Base-by-base conservation (phyloP, 495 filamentous ascomycete species). In the Gamarada debralockiae region DNA sequence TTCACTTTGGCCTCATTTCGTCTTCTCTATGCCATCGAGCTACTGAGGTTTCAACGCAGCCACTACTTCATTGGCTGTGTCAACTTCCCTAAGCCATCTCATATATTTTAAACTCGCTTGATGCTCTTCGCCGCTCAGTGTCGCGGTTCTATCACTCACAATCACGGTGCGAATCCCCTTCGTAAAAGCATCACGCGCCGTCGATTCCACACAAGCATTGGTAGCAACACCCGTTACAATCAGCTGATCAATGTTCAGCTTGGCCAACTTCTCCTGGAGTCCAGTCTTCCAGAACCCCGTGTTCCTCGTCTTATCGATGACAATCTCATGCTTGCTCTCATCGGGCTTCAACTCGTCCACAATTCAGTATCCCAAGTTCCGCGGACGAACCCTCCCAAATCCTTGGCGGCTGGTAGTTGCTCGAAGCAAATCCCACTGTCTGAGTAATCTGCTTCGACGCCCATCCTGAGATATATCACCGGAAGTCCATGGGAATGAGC, bases 131-230 rank as follows among this genome's bases (percentile, higher is more conserved):
- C n/a, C n/a, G n/a, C n/a, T n/a, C n/a, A n/a, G n/a, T n/a, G 58
- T 55, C 47, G 33, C 60, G 18, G 58, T 60, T 27, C 53, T 58
- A 52, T 63, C 60, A 46, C 53, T 55, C 40, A 63, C 58, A n/a
- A 58, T 63, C 42, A 47, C 51, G 43, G 51, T 53, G 17, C 25
- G 31, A 43, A 60, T 61, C 48, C 48, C 58, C 33, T 46, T 43
- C 25, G 43, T 24, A 57, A 46, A 60, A 34, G 58, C 60, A 50
- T 63, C 60, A 53, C 60, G 50, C 42, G 52, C 60, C 37, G 60
- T 63, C 37, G 60, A 57, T 53, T 63, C 60, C 20, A 63, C 60
- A 60, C 60, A 63, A 25, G 61, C 53, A 60, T 63, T 42, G 15
- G 60, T 63, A 42, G 43, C 60, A 47, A 63, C 58, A 24, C 60